Evolutionary conservation across 805 yeast genomes (phyloP).

Genomic region (Ogataea methanolica): DNA sequence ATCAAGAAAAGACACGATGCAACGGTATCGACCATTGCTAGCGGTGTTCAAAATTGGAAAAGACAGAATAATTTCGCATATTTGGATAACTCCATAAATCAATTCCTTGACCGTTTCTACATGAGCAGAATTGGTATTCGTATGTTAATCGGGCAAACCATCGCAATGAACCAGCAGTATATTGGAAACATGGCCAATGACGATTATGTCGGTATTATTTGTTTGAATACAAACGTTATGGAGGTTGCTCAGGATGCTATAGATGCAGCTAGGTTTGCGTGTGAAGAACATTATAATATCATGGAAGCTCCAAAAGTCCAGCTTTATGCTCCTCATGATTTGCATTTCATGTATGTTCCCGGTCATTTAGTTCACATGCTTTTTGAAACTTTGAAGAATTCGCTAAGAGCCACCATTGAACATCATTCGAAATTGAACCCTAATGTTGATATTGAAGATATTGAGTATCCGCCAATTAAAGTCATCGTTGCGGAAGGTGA

Average conservation of each 20-base stretch:
- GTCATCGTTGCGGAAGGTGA: constrained; percentile 84
- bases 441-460: constrained; percentile 48
- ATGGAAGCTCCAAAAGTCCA: constrained; percentile 83
- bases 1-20: constrained; percentile 88
- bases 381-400: constrained; percentile 83
- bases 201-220: constrained; percentile 85
- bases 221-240: constrained; percentile 76
- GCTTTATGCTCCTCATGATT: constrained; percentile 68
- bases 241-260: constrained; percentile 85
- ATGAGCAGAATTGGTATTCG: constrained; percentile 90
- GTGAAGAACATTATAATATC: constrained; percentile 86
- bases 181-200: constrained; percentile 38
- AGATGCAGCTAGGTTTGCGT: constrained; percentile 84
- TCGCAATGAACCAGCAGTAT: constrained; percentile 49
- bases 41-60: constrained; percentile 91
- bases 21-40: constrained; percentile 87
- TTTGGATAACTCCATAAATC: constrained; percentile 71
- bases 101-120: constrained; percentile 80
- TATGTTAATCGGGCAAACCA: constrained; percentile 92
- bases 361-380: constrained; percentile 90
- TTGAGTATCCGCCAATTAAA: constrained; percentile 77
- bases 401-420: constrained; percentile 85
- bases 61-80: constrained; percentile 38
- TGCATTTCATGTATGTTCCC: constrained; percentile 86
- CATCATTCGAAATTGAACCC: constrained; percentile 58